Conservation (phyloP, 495 filamentous ascomycete genomes). For the Saxispiralis lemnorum region DNA sequence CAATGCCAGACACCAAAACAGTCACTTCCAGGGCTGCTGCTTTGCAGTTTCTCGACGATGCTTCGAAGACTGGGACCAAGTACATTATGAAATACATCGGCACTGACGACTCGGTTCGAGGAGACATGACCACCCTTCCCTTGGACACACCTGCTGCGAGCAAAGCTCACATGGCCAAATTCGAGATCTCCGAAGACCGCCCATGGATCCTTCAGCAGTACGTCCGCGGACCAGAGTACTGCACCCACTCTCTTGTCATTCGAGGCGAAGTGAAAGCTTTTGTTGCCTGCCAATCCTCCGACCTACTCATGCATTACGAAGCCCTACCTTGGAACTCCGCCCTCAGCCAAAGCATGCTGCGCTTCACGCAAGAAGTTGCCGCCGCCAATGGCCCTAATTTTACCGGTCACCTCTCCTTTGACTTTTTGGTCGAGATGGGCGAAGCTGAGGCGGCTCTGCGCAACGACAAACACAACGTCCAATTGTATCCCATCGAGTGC, state of each 20-base stretch:
- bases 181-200: slow-evolving; percentile 35
- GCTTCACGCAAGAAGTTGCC: slow-evolving; percentile 42
- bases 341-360: slow-evolving; percentile 39
- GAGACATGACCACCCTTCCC: slow-evolving; percentile 38
- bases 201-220: slow-evolving; percentile 58
- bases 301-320: slow-evolving; percentile 45
- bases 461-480: slow-evolving; percentile 4
- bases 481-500: slow-evolving; percentile 43
- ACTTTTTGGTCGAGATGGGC: slow-evolving; percentile 35
- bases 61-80: slow-evolving; percentile 26
- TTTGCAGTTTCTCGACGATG: slow-evolving; percentile 34
- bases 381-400: slow-evolving; percentile 28
- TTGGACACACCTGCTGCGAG: slow-evolving; percentile 35
- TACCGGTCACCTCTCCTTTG: slow-evolving; percentile 55
- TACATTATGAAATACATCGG: slow-evolving; percentile 47
- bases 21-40: slow-evolving; percentile 40
- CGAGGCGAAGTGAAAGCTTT: slow-evolving; percentile 43
- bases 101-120: slow-evolving; percentile 29
- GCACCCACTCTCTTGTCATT: slow-evolving; percentile 49
- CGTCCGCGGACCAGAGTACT: slow-evolving; percentile 45
- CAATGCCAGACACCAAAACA: slow-evolving; percentile 39
- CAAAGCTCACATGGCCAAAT: slow-evolving; percentile 32
- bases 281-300: slow-evolving; percentile 39
- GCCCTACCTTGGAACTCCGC: slow-evolving; percentile 34
- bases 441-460: slow-evolving; percentile 16